Evolutionary conservation across 148 eudicot species (phyloP).

Genomic region (Cornus kousa): DNA sequence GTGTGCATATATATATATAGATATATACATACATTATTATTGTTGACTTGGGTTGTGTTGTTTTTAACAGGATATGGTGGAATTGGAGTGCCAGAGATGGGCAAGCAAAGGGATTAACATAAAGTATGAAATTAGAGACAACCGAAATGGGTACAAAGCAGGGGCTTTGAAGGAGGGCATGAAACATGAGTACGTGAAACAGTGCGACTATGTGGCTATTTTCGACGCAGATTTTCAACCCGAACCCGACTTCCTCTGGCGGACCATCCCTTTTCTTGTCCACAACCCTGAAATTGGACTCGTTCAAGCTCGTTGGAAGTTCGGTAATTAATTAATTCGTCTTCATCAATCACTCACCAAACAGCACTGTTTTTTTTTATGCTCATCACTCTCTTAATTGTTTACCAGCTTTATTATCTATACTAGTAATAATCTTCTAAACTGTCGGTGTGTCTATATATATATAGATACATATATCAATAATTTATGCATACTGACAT

Average conservation of each 20-base stretch:
- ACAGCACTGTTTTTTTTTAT: neutral
- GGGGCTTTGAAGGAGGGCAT: slow-evolving; percentile 30
- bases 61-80: slow-evolving; percentile 19
- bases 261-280: slow-evolving; percentile 53
- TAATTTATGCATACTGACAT: neutral
- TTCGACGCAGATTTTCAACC: slow-evolving; percentile 89
- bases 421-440: neutral
- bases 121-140: slow-evolving; percentile 24
- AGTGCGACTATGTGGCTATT: slow-evolving; percentile 52
- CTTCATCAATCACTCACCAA: neutral
- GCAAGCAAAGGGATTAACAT: slow-evolving; percentile 28
- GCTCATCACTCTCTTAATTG: neutral
- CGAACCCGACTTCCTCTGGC: slow-evolving; percentile 64
- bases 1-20: neutral
- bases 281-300: slow-evolving; percentile 59
- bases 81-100: slow-evolving; percentile 30
- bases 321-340: slow-evolving; percentile 30
- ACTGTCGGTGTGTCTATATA: too few relatives aligned
- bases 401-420: neutral
- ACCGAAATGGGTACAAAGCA: slow-evolving; percentile 27
- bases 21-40: neutral
- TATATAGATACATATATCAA: too few relatives aligned
- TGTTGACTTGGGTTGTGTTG: neutral
- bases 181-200: slow-evolving; percentile 22
- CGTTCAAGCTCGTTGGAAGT: slow-evolving; percentile 69